A percentile compares a stretch with the other conserved stretches of the same genome.
Evolutionary conservation across 148 eudicot genomes (phyloP).

Genomic region (Persicaria tinctoria): DNA sequence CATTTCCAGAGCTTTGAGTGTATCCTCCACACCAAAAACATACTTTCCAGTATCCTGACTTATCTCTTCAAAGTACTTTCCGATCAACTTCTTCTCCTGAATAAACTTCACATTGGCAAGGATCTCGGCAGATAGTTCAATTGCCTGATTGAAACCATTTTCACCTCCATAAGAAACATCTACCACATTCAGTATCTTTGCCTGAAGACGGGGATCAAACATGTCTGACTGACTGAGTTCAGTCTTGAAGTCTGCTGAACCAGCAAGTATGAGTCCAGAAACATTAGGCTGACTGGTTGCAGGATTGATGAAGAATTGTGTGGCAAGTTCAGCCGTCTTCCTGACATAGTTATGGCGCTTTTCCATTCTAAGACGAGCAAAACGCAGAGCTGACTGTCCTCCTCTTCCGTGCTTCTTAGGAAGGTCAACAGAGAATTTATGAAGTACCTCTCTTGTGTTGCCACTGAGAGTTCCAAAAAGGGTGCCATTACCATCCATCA

Average conservation of each 20-base stretch:
- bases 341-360: conserved; percentile 21
- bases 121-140: conserved; percentile 18
- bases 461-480: conserved; percentile 21
- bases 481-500: conserved; percentile 20
- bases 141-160: conserved; percentile 20
- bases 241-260: conserved; percentile 18
- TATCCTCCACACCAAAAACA: conserved; percentile 18
- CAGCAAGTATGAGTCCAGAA: conserved; percentile 20
- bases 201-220: conserved; percentile 17
- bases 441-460: conserved; percentile 18
- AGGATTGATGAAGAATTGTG: conserved; percentile 16
- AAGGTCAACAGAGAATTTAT: conserved; percentile 18
- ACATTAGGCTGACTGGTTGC: conserved; percentile 17
- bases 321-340: conserved; percentile 19
- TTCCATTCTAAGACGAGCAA: conserved; percentile 22
- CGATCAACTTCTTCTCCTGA: conserved; percentile 20
- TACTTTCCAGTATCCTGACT: conserved; percentile 18
- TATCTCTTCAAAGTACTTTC: conserved; percentile 18
- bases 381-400: conserved; percentile 20
- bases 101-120: conserved; percentile 18
- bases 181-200: conserved; percentile 19
- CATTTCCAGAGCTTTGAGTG: conserved; percentile 17
- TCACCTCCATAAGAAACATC: conserved; percentile 20
- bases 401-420: conserved; percentile 21
- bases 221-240: conserved; percentile 16